Base-by-base conservation (phyloP, 768 basidiomycete species). In the Leccinum obscurum region DNA sequence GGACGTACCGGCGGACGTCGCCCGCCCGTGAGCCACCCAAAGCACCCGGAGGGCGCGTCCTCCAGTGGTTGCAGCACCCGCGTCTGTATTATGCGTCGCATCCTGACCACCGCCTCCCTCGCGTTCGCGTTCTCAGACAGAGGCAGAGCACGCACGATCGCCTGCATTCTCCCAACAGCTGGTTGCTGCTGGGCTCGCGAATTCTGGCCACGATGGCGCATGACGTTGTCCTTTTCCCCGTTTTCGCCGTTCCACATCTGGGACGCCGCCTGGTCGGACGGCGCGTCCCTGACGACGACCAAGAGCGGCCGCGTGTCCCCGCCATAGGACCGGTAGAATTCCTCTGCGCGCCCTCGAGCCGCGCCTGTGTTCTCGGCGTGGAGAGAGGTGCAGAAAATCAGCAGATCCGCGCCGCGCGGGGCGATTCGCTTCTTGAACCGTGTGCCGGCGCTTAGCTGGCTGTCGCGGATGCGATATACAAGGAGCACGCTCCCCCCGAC, bases 241-340 rank as follows among this genome's bases (percentile, higher is more conserved):
- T 69, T 37, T 2, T 62, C 58, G 13, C 62, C 57, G 20, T 56
- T 55, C 70, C 70, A 71, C 70, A 69, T 71, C 32, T 55, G 62
- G 26, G 34, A 4, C 14, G 71, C 70, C 9, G 20, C 20, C 30
- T 64, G 59, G 20, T 68, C 65, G 14, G 70, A 67, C 20, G 6
- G 32, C 2, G 67, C 69, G 20, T 61, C 71, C 57, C 41, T 58
- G 41, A 69, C 69, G 50, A 71, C 56, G 51, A 71, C 62, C 53
- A 73, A 13, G 44, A 71, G 10, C 3, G 70, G 70, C 6, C 71
- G 69, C 26, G 57, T 71, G 14, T 71, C 65, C 48, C 70, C 70
- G 5, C 69, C 67, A 13, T 67, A 71, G 7, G 70, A 67, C 10
- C 30, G 32, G 17, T 61, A 67, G 30, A 71, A 71, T 15, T 58